Conservation (phyloP, 768 basidiomycete genomes). For the Tephrocybe sp. region DNA sequence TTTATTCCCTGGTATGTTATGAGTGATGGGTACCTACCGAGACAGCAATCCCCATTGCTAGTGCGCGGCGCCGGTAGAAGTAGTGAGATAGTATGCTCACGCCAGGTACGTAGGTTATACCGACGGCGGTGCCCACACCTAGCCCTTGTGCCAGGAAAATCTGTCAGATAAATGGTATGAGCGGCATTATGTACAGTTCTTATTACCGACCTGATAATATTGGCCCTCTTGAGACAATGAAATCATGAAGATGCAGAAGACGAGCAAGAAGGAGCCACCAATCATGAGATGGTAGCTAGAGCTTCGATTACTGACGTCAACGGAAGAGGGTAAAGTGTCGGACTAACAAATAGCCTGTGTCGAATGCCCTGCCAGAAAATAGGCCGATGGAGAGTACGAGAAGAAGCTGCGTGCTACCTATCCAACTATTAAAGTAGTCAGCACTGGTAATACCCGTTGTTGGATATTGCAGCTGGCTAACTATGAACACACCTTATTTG, state of each 20-base stretch:
- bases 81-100: constrained; percentile 49
- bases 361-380: constrained; percentile 24
- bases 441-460: not conserved
- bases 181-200: not conserved
- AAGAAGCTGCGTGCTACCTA: constrained; percentile 27
- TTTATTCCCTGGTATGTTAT: constrained; percentile 7
- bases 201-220: constrained; percentile 27
- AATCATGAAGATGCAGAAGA: constrained; percentile 33
- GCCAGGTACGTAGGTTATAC: constrained; percentile 46
- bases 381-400: constrained; percentile 24
- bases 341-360: constrained; percentile 27
- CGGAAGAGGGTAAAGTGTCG: not conserved
- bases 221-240: constrained; percentile 28
- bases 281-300: constrained; percentile 28
- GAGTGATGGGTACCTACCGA: constrained; percentile 29
- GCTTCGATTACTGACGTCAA: not conserved
- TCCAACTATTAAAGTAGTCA: constrained; percentile 23
- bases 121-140: constrained; percentile 45
- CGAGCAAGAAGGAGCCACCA: constrained; percentile 25
- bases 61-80: constrained; percentile 43
- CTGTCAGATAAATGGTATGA: constrained; percentile 20
- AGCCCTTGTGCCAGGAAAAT: constrained; percentile 50
- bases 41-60: constrained; percentile 51
- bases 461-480: not conserved
- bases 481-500: constrained; percentile 21